Percentiles rank a stretch among this genome's conserved stretches.
These are phyloP conservation scores for Colletotrichum australisinense DNA, from an alignment of 2,329 filamentous ascomycete genomes.

Conservation along the genomic window DNA sequence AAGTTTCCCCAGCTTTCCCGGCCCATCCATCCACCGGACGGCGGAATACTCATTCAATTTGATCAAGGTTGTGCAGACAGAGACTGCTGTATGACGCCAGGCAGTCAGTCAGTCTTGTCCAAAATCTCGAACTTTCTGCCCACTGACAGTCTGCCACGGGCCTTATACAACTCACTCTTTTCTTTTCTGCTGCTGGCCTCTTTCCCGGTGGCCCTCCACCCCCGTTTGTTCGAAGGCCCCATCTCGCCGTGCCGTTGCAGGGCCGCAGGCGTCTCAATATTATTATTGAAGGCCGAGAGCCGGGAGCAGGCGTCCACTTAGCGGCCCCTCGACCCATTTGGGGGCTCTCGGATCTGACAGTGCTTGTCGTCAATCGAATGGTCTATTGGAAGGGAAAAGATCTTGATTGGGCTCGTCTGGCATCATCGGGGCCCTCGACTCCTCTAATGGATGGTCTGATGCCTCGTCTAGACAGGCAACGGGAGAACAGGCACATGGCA, in stretches of 20 bases:
- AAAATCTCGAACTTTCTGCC: not conserved
- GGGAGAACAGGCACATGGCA: not conserved
- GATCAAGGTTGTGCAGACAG: conserved; percentile 12
- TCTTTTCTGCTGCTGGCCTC: conserved; percentile 8
- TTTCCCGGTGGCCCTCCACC: not conserved
- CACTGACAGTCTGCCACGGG: not conserved
- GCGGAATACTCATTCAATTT: conserved; percentile 1
- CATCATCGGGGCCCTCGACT: not conserved
- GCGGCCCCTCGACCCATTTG: not conserved
- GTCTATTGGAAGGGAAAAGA: not conserved
- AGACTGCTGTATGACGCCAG: conserved; percentile 25
- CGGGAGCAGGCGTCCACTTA: conserved; percentile 4
- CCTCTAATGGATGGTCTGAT: not conserved
- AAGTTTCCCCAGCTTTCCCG: conserved; percentile 15
- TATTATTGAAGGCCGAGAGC: conserved; percentile 14
- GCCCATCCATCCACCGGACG: not conserved
- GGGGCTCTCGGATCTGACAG: conserved; percentile 14
- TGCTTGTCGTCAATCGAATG: conserved; percentile 8
- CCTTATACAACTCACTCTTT: not conserved
- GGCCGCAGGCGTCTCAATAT: conserved; percentile 24
- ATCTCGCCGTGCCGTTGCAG: conserved; percentile 15
- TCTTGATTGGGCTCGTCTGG: conserved; percentile 14
- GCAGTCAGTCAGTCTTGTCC: not conserved
- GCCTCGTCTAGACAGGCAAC: not conserved
- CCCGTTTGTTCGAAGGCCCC: not conserved